Conservation (phyloP, 1,139 yeast species). For the Yamadazyma trypodendri region DNA sequence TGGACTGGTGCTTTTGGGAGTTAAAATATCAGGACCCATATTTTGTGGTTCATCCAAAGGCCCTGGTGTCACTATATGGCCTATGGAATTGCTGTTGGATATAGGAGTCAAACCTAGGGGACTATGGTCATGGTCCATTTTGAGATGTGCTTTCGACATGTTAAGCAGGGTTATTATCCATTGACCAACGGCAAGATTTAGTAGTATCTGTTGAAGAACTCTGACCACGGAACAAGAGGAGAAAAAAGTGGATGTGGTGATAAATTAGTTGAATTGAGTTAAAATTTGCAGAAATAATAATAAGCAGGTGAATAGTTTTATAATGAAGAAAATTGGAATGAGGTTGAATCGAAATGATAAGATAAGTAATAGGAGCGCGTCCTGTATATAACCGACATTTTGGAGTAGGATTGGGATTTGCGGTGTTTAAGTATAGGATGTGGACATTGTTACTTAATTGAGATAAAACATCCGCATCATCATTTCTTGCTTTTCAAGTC, state of each 20-base stretch:
- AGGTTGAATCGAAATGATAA: background rate
- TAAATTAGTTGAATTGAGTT: background rate
- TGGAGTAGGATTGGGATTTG: too few species aligned
- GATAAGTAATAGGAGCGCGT: background rate
- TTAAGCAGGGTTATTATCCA: background rate
- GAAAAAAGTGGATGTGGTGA: background rate
- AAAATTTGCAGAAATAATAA: background rate
- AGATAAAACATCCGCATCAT: too few species aligned
- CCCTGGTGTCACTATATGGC: background rate
- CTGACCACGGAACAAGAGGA: background rate
- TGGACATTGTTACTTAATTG: too few species aligned
- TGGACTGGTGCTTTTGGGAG: conserved; percentile 1
- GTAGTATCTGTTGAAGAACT: too few species aligned
- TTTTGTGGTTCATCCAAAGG: background rate
- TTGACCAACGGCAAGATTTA: too few species aligned
- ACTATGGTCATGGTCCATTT: background rate
- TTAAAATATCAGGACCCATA: background rate
- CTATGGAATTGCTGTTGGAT: background rate
- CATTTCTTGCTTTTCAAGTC: too few species aligned
- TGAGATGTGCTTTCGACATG: too few species aligned
- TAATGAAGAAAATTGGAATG: background rate
- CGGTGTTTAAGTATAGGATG: too few species aligned
- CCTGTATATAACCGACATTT: background rate
- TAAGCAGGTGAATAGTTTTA: background rate
- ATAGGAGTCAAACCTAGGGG: conserved; percentile 1